Conservation (phyloP, 306 rosid genomes). For the Myrica gale region DNA sequence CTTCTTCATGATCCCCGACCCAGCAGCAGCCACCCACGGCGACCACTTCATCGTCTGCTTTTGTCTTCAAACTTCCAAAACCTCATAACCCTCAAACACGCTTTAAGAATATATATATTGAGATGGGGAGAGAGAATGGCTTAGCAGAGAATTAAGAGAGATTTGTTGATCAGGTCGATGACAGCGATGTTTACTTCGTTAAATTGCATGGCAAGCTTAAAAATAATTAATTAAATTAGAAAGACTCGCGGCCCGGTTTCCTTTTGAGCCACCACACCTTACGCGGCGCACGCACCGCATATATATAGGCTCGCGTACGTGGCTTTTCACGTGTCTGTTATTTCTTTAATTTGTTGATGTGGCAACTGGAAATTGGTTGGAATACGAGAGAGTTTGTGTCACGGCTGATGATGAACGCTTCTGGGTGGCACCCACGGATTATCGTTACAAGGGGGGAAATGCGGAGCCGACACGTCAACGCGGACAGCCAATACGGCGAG, state of each 20-base stretch:
- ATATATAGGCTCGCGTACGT: neutral
- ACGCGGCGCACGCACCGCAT: neutral
- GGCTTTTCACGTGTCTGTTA: neutral
- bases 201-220: too few relatives aligned
- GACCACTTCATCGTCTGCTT: slow-evolving; percentile 45
- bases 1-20: slow-evolving; percentile 17
- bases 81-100: neutral
- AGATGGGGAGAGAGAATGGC: neutral
- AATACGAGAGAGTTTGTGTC: neutral
- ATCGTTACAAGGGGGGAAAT: neutral
- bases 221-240: neutral
- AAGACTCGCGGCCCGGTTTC: neutral
- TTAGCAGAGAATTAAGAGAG: neutral
- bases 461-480: neutral
- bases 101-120: neutral
- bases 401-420: neutral
- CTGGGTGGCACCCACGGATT: too few relatives aligned
- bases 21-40: slow-evolving; percentile 21
- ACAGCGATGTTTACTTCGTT: neutral
- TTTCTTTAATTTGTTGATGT: neutral
- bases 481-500: neutral
- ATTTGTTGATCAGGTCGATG: neutral
- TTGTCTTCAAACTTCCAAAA: neutral
- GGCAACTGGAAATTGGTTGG: slow-evolving; percentile 18
- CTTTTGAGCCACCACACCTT: neutral